Conservation (phyloP, 2,329 filamentous ascomycete genomes). For the Hymenotorrendiella dingleyae region DNA sequence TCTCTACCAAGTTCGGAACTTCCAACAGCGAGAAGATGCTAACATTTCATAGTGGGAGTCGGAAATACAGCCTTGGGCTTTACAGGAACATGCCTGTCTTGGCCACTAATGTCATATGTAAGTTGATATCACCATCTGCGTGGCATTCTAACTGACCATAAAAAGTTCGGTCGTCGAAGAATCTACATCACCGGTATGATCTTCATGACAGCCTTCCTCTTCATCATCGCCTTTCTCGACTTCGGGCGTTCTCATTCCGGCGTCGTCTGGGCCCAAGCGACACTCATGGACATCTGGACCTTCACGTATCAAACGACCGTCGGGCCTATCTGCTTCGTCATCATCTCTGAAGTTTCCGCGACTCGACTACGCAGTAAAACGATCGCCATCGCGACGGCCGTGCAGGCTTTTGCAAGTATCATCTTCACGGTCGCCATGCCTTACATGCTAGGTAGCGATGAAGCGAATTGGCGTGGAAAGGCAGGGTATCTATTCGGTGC, state of each 20-base stretch:
- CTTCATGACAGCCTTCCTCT: conserved; percentile 47
- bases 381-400: conserved; percentile 10
- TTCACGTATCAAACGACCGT: conserved; percentile 34
- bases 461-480: conserved; percentile 35
- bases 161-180: conserved; percentile 51
- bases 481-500: conserved; percentile 34
- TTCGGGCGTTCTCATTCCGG: conserved; percentile 6
- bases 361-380: conserved; percentile 23
- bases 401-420: conserved; percentile 3
- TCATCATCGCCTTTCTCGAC: conserved; percentile 38
- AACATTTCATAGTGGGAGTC: conserved; percentile 40
- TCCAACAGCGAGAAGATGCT: conserved; percentile 32
- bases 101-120: conserved; percentile 42
- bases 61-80: conserved; percentile 44
- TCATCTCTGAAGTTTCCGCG: conserved; percentile 6
- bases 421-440: conserved; percentile 30
- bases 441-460: conserved; percentile 37
- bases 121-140: conserved; percentile 39
- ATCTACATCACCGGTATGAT: conserved; percentile 57
- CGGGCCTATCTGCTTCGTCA: conserved; percentile 8
- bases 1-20: conserved; percentile 35
- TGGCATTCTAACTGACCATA: conserved; percentile 34
- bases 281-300: conserved; percentile 32
- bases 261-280: conserved; percentile 32
- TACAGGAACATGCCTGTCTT: conserved; percentile 45